Base-by-base conservation (phyloP, 495 filamentous ascomycete species). In the Penicillium turbatum region DNA sequence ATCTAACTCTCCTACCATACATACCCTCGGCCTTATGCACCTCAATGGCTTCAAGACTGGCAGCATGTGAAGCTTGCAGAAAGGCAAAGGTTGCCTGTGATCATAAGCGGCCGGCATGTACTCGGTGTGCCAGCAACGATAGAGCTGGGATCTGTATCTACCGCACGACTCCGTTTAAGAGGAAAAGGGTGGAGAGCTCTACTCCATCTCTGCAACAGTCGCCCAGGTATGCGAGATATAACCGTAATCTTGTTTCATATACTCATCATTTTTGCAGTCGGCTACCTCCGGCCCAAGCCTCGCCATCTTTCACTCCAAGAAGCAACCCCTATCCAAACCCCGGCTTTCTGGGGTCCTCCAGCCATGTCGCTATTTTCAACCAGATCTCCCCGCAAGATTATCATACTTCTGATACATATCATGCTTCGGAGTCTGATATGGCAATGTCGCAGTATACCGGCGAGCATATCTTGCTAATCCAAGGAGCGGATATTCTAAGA, bases 11-110 rank as follows among this genome's bases (percentile, higher is more conserved):
- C 48, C 37, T n/a, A 41, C 24, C 38, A 7, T 11, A 47, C 60
- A 49, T 49, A 54, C 16, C n/a, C 37, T 10, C 34, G 43, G 40
- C 48, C 37, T 50, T 6, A 13, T 17, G n/a, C 15, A 35, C 13
- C n/a, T 15, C 21, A 32, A 65, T 68, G 67, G 47, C 60, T 13
- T 64, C 65, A 21, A 54, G 68, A 47, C 40, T 62, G 37, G 61
- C 68, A 21, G 68, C 68, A 31, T 74, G 73, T 51, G 72, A 76
- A 50, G 59, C 69, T 9, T 76, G 73, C 53, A 61, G 73, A 16
- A 65, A 69, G 37, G 64, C 73, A 13, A 76, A 76, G 38, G 59
- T 72, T 0, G 70, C 72, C 39, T 76, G 73, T 53, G 73, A 73
- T 45, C 72, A 76, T 42, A 58, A 63, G 34, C 59, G 63, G 43